Evolutionary conservation across 495 filamentous ascomycete genomes (phyloP).

Genomic region (Neurospora sublineolata): DNA sequence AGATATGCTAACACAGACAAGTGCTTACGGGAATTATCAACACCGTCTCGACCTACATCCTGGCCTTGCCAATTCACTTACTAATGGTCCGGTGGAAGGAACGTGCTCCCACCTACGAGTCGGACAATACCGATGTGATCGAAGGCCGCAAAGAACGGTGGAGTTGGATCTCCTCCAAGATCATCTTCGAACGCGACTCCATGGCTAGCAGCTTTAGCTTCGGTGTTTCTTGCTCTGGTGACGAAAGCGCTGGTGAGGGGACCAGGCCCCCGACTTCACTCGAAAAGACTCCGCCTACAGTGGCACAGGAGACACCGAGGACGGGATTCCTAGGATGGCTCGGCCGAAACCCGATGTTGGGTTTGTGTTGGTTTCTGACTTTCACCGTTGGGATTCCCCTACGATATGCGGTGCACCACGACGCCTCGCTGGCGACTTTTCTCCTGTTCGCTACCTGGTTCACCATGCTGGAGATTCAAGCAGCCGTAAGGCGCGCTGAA

Average conservation of each 20-base stretch:
- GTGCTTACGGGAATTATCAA: slow-evolving; percentile 21
- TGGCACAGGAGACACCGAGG: not conserved
- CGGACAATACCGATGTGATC: not conserved
- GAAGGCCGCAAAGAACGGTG: not conserved
- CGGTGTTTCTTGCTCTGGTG: not conserved
- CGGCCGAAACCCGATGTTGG: slow-evolving; percentile 14
- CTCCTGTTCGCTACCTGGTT: slow-evolving; percentile 31
- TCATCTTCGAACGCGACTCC: slow-evolving; percentile 1
- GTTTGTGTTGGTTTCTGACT: slow-evolving; percentile 16
- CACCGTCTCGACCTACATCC: slow-evolving; percentile 11
- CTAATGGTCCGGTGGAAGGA: slow-evolving; percentile 16
- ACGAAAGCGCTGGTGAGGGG: not conserved
- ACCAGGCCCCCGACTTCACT: not conserved
- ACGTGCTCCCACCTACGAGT: not conserved
- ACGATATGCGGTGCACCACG: slow-evolving; percentile 11
- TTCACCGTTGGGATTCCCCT: slow-evolving; percentile 20
- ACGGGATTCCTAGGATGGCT: not conserved
- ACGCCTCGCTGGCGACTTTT: slow-evolving; percentile 23
- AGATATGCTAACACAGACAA: slow-evolving; percentile 6
- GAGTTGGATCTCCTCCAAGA: not conserved
- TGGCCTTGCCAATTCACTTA: slow-evolving; percentile 14
- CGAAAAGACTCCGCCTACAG: not conserved
- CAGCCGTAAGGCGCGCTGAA: slow-evolving; percentile 17
- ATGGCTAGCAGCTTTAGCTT: slow-evolving; percentile 3
- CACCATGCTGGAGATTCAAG: slow-evolving; percentile 27